Base-by-base conservation (phyloP, 2,329 filamentous ascomycete species). In the Colletotrichum scovillei region DNA sequence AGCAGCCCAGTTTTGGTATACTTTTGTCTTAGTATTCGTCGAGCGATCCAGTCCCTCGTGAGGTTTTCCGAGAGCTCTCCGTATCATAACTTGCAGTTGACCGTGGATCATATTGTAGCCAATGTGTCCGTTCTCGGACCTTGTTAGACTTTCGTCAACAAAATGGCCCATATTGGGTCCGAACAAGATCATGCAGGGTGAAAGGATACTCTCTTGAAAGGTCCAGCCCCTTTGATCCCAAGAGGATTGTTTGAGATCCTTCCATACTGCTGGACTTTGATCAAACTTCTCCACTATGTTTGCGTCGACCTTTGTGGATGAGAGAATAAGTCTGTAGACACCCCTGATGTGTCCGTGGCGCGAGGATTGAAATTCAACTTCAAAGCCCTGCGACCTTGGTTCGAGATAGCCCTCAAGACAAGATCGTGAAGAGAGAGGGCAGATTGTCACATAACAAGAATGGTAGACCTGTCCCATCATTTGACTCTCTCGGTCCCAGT, bases 401-500 rank as follows among this genome's bases (percentile, higher is more conserved):
- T 24, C 30, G 0, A 62, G 28, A 24, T 62, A 67, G 1, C 38
- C 65, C 8, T 67, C 14, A 0, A 67, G 56, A 62, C 65, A 67
- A 3, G 65, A 62, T 0, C 0, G 16, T n/a, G 65, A 67, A 0
- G 56, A 30, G 2, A 67, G 3, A 22, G 65, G 57, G 4, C 65
- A 67, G 16, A 67, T 67, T 0, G 65, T 42, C 1, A 67, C n/a
- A 8, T 22, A 14, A 3, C 26, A 60, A 6, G 26, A 67, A 16
- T 55, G 53, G 42, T 67, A 62, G n/a, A 62, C 42, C 19, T 26
- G 38, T 14, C 65, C 65, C 57, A 67, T 24, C 8, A 26, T 55
- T 0, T 26, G 14, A 4, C 42, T 62, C 16, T 76, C 74, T 6
- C 24, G 53, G 5, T 56, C 19, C 72, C 74, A 76, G 56, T 81